Percentiles rank a stretch among this genome's conserved stretches.
phyloP scores from a whole-genome alignment of 345 rosid species.

The Pistacia atlantica region DNA sequence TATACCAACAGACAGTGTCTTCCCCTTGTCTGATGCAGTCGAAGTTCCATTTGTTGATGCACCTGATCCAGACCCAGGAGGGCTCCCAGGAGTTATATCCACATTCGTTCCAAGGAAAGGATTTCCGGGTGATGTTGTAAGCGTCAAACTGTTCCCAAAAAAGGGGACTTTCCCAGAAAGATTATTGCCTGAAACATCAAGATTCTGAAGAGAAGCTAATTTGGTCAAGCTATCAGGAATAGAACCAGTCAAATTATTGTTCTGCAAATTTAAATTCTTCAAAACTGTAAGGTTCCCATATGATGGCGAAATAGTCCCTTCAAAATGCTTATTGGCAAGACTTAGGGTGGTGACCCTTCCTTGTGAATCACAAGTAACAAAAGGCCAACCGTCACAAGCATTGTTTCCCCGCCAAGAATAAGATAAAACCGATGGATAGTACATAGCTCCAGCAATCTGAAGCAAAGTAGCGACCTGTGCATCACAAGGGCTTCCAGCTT shows the following conservation, averaged over 20 bases:
- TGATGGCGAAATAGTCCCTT: constrained; percentile 65
- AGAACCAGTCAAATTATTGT: constrained; percentile 58
- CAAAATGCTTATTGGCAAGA: constrained; percentile 48
- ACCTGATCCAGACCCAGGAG: constrained; percentile 25
- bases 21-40: constrained; percentile 26
- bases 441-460: constrained; percentile 60
- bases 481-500: constrained; percentile 45
- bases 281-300: constrained; percentile 56
- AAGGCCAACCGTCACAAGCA: constrained; percentile 62
- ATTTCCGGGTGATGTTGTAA: constrained; percentile 42
- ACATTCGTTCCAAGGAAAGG: constrained; percentile 14
- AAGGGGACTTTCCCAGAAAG: constrained; percentile 52
- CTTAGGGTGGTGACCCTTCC: constrained; percentile 43
- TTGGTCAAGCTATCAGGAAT: constrained; percentile 63
- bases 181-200: constrained; percentile 80
- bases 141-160: constrained; percentile 45
- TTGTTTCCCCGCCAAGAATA: constrained; percentile 75
- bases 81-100: constrained; percentile 20
- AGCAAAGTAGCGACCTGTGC: constrained; percentile 63
- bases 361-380: constrained; percentile 49
- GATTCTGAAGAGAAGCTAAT: constrained; percentile 41
- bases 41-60: constrained; percentile 19
- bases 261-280: constrained; percentile 50
- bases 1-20: constrained; percentile 34
- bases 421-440: constrained; percentile 60